Conservation (phyloP, 2,329 filamentous ascomycete genomes). For the Scedosporium dehoogii region DNA sequence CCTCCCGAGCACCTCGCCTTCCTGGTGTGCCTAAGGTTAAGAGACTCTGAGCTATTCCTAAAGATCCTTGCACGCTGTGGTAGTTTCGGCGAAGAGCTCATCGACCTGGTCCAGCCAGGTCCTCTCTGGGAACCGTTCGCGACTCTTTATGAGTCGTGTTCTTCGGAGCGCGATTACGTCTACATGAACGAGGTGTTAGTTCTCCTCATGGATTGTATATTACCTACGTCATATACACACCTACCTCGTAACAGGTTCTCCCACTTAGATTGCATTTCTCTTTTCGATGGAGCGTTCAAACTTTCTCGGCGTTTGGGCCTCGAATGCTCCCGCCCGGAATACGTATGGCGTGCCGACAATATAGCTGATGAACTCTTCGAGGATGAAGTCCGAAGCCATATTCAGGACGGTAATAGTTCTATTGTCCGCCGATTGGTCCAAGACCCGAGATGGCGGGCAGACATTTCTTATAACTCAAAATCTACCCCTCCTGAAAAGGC, state of each 20-base stretch:
- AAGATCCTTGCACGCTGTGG: neutral
- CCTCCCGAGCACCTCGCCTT: neutral
- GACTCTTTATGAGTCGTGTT: neutral
- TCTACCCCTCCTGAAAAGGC: neutral
- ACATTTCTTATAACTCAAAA: neutral
- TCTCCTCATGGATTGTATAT: neutral
- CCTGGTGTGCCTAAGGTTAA: neutral
- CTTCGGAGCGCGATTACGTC: neutral
- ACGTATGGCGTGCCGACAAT: neutral
- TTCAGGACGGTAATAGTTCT: neutral
- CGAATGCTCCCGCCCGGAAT: neutral
- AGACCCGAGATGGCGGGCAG: slow-evolving; percentile 1
- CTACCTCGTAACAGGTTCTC: neutral
- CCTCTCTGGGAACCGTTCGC: neutral
- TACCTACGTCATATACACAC: neutral
- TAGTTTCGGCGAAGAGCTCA: neutral
- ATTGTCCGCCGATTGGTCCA: neutral
- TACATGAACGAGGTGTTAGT: neutral
- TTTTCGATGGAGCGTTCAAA: neutral
- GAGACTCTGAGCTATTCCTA: slow-evolving; percentile 2
- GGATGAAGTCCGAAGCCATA: neutral
- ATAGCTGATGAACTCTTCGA: neutral
- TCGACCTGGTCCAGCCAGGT: neutral
- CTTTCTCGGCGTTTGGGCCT: neutral
- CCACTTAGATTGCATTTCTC: too few species aligned